phyloP scores from a whole-genome alignment of 2,329 filamentous ascomycete species.

The Huntiella omanensis region DNA sequence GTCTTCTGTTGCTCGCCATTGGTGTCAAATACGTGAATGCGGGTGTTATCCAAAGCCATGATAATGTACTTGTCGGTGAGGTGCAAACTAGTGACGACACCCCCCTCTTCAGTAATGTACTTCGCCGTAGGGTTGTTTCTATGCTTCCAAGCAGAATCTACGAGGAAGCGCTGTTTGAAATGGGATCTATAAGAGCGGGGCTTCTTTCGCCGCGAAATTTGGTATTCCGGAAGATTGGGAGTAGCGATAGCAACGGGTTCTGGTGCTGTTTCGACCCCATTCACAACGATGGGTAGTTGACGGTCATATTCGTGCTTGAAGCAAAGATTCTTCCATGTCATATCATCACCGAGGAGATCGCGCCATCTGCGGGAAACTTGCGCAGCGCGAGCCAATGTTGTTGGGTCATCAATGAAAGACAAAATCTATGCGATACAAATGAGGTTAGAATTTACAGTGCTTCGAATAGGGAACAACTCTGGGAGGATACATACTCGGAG shows the following conservation, averaged over 20 bases:
- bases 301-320: constrained; percentile 80
- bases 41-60: constrained; percentile 90
- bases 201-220: constrained; percentile 27
- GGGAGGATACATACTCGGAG: constrained; percentile 40
- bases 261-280: not conserved
- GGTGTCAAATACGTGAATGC: constrained; percentile 94
- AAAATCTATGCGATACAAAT: constrained; percentile 44
- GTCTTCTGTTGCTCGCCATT: constrained; percentile 77
- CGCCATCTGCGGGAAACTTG: constrained; percentile 94
- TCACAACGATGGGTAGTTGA: constrained; percentile 29
- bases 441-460: constrained; percentile 6
- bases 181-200: constrained; percentile 82
- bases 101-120: constrained; percentile 89
- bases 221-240: constrained; percentile 14
- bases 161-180: constrained; percentile 93
- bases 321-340: constrained; percentile 95
- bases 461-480: not conserved
- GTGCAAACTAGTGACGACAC: constrained; percentile 89
- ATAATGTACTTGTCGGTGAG: constrained; percentile 93
- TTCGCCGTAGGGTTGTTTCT: constrained; percentile 68
- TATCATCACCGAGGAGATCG: constrained; percentile 84
- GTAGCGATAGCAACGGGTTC: constrained; percentile 10
- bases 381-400: constrained; percentile 77
- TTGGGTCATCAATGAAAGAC: constrained; percentile 92
- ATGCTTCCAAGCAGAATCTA: constrained; percentile 90